Conservation (phyloP, 2,329 filamentous ascomycete genomes). For the Verticillium longisporum region DNA sequence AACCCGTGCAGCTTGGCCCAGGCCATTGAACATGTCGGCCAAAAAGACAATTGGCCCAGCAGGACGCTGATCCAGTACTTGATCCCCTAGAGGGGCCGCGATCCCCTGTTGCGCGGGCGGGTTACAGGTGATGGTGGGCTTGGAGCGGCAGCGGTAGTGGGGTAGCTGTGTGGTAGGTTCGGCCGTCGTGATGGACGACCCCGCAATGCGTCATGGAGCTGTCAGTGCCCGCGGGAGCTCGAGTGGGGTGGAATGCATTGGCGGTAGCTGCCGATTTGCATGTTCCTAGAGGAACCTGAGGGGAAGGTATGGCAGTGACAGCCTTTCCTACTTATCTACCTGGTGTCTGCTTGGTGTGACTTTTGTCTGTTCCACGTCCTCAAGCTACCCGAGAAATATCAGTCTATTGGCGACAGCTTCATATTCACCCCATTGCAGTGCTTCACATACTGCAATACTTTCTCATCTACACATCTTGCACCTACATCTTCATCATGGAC, state of each 20-base stretch:
- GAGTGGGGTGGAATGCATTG: background rate
- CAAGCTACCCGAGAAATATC: no score
- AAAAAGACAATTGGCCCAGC: background rate
- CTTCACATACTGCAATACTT: background rate
- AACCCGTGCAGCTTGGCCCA: background rate
- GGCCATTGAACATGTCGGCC: background rate
- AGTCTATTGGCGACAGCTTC: no score
- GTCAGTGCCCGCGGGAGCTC: background rate
- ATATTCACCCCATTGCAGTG: no score
- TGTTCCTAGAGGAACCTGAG: background rate
- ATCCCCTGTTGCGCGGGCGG: background rate
- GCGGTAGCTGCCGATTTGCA: background rate
- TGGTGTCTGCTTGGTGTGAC: no score
- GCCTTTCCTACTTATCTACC: no score
- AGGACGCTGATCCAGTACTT: background rate
- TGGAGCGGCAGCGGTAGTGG: background rate
- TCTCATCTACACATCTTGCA: background rate
- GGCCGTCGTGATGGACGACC: background rate
- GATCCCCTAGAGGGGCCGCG: background rate
- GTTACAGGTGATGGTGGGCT: background rate
- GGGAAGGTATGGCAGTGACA: no score
- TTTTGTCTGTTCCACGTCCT: no score
- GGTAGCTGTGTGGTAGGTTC: background rate
- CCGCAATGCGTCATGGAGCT: background rate
- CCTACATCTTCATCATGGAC: constrained; percentile 21